Evolutionary conservation across 495 filamentous ascomycete genomes (phyloP).

Genomic region (Glutinoglossum americanum): DNA sequence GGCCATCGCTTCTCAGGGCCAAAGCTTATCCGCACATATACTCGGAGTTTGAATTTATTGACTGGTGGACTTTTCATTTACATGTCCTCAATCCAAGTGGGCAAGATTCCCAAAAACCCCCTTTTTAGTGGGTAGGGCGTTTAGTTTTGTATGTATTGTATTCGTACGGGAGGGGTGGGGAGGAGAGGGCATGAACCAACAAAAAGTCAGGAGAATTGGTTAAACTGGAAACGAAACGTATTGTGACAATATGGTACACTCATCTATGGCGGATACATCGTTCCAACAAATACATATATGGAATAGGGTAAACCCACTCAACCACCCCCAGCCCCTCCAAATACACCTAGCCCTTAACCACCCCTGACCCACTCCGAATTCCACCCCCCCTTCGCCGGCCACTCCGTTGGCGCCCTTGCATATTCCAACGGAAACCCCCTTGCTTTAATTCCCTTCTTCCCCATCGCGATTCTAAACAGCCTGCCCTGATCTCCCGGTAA

Average conservation of each 20-base stretch:
- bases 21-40: neutral
- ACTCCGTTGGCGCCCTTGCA: constrained; percentile 62
- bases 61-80: neutral
- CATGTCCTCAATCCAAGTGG: neutral
- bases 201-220: neutral
- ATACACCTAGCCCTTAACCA: neutral
- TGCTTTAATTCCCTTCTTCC: constrained; percentile 54
- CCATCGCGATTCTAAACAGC: constrained; percentile 65
- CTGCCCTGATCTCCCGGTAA: constrained; percentile 42
- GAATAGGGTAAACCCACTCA: too few species aligned
- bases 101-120: neutral
- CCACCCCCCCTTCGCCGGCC: constrained; percentile 48
- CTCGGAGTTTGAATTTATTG: neutral
- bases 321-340: too few species aligned
- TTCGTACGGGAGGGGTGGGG: neutral
- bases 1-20: neutral
- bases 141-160: neutral
- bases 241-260: neutral
- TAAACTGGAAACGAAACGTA: neutral
- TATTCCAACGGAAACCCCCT: constrained; percentile 67
- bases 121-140: neutral
- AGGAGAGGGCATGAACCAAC: neutral
- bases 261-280: neutral
- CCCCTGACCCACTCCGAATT: constrained; percentile 46
- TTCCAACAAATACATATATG: too few species aligned